Base-by-base conservation (phyloP, 805 yeast species). In the Teunomyces pallodes region DNA sequence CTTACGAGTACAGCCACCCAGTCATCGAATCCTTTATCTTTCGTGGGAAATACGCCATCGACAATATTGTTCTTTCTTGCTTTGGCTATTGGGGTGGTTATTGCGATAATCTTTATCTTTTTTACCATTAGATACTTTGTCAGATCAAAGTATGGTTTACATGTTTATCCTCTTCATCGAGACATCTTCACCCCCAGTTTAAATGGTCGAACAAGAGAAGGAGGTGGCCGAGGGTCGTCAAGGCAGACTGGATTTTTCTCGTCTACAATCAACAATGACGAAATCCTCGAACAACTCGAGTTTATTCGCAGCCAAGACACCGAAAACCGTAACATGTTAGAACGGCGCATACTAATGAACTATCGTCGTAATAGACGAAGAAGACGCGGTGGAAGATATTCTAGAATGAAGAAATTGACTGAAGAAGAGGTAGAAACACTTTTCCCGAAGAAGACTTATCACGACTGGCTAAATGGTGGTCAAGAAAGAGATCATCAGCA, bases 51-150 rank as follows among this genome's bases (percentile, higher is more conserved):
- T 54, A 71, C 78, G 31, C 87, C 87, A 1, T 80, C 87, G 0
- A 81, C 86, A 1, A 81, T 82, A 31, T 65, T 84, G 28, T 84
- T 84, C 63, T 81, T 82, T 62, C 65, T 84, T 9, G 87, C 88
- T 0, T 70, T 84, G 31, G 79, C 84, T 0, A 79, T 82, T 10
- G 88, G 87, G 3, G 76, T 82, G 9, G 58, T 76, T 17, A 81
- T 83, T 35, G 86, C 87, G 4, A 16, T 72, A 0, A 59, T 81
- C 26, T 81, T 84, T 55, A 53, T 82, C 7, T 82, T 82, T 64
- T 82, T 84, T 71, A 80, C 87, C 9, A 58, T 80, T 45, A 66
- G 87, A 43, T 83, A 84, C 60, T 77, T 83, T 54, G 73, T 83
- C 3, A 66, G 87, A 45, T 72, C 85, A 4, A 74, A 70, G 47